Conservation (phyloP, 495 filamentous ascomycete genomes). For the Penicillium odoratum region DNA sequence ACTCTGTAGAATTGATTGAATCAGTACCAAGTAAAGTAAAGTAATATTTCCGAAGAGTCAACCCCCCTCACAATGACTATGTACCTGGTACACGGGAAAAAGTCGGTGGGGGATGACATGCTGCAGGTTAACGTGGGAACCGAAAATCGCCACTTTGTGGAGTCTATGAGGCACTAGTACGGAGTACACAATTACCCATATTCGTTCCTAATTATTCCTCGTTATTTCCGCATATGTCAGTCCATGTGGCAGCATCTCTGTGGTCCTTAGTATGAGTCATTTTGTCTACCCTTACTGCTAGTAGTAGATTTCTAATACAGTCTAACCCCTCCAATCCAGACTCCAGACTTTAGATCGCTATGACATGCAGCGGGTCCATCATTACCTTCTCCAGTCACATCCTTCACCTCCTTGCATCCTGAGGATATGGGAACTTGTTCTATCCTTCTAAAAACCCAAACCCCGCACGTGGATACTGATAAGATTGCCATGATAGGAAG, state of each 20-base stretch:
- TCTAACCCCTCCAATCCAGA: too few species aligned
- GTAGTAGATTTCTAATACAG: not conserved
- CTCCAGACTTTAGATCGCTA: not conserved
- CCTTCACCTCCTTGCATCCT: constrained; percentile 9
- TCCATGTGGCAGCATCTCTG: not conserved
- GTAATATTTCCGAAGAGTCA: not conserved
- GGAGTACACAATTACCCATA: not conserved
- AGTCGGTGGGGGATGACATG: constrained; percentile 29
- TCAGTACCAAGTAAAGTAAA: not conserved
- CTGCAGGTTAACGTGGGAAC: not conserved
- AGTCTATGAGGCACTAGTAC: not conserved
- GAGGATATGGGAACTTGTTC: not conserved
- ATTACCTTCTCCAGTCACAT: not conserved
- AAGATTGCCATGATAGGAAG: not conserved
- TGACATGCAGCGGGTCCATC: constrained; percentile 11
- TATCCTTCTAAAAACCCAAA: not conserved
- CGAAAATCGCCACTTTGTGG: constrained; percentile 2
- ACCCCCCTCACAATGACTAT: constrained; percentile 17
- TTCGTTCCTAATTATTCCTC: not conserved
- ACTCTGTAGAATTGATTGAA: too few species aligned
- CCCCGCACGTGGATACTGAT: constrained; percentile 11
- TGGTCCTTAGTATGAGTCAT: not conserved
- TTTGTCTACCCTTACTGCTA: not conserved
- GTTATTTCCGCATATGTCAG: not conserved
- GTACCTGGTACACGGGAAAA: constrained; percentile 24